phyloP scores from a whole-genome alignment of 2,329 filamentous ascomycete species.

The Fusarium cyanostomum region DNA sequence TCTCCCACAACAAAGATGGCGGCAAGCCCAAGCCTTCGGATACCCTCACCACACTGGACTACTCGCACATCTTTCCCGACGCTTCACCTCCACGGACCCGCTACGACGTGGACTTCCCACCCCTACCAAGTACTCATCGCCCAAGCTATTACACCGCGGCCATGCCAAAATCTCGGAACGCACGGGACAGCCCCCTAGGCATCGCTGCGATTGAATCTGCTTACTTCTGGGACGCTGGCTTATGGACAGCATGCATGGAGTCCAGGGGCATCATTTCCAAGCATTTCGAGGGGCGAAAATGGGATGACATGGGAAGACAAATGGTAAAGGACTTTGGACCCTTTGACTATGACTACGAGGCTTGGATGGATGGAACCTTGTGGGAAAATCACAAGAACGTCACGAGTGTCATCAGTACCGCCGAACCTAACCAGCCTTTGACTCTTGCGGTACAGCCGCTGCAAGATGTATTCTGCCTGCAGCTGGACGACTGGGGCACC shows the following conservation, averaged over 20 bases:
- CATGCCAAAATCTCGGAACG: background rate
- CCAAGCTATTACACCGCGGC: background rate
- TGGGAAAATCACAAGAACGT: background rate
- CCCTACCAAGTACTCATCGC: too few relatives aligned
- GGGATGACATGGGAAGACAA: background rate
- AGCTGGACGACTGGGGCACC: background rate
- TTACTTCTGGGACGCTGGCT: background rate
- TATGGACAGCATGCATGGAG: background rate
- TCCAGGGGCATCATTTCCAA: background rate
- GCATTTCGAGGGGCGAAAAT: background rate
- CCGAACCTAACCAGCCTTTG: background rate
- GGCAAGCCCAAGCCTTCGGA: background rate
- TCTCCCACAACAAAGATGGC: background rate
- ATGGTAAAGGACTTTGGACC: background rate
- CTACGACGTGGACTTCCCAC: too few relatives aligned
- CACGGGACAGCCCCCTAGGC: background rate
- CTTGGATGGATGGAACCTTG: background rate
- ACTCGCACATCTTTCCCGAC: background rate
- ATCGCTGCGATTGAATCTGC: background rate
- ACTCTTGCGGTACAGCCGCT: background rate
- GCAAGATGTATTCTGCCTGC: background rate
- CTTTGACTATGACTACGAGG: too few relatives aligned
- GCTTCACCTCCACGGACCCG: too few relatives aligned
- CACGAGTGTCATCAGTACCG: background rate
- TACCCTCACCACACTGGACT: background rate